These are phyloP conservation scores for Imleria badia DNA, from an alignment of 768 basidiomycete species.

Conservation along the genomic window DNA sequence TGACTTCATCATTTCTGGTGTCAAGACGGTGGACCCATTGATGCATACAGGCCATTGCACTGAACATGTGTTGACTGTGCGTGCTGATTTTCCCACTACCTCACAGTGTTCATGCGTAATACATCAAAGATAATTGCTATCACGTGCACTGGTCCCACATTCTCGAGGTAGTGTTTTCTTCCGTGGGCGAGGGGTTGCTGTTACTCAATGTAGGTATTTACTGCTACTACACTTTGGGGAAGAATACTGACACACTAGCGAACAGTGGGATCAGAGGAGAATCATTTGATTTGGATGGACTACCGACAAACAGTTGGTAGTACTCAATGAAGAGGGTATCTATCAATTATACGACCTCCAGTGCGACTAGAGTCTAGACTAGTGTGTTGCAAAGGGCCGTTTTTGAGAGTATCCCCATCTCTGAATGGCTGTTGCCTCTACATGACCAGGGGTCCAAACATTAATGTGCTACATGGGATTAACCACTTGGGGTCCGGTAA, in stretches of 20 bases:
- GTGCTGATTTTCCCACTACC: not conserved
- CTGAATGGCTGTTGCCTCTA: no score
- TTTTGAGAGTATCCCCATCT: no score
- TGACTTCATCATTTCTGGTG: constrained; percentile 81
- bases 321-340: constrained; percentile 89
- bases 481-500: no score
- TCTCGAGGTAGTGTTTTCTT: constrained; percentile 77
- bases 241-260: constrained; percentile 15
- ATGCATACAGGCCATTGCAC: constrained; percentile 40
- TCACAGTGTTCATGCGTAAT: constrained; percentile 83
- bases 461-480: no score
- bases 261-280: constrained; percentile 87
- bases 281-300: constrained; percentile 87
- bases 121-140: constrained; percentile 75
- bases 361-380: no score
- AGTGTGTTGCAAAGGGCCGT: no score
- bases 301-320: constrained; percentile 72
- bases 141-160: constrained; percentile 51
- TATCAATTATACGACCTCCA: constrained; percentile 90
- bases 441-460: no score
- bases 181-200: constrained; percentile 72
- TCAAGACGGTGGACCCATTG: constrained; percentile 86
- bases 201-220: constrained; percentile 67
- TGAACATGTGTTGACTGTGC: not conserved
- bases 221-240: not conserved